Conservation (phyloP, 768 basidiomycete genomes). For the Tephrocybe sp. region DNA sequence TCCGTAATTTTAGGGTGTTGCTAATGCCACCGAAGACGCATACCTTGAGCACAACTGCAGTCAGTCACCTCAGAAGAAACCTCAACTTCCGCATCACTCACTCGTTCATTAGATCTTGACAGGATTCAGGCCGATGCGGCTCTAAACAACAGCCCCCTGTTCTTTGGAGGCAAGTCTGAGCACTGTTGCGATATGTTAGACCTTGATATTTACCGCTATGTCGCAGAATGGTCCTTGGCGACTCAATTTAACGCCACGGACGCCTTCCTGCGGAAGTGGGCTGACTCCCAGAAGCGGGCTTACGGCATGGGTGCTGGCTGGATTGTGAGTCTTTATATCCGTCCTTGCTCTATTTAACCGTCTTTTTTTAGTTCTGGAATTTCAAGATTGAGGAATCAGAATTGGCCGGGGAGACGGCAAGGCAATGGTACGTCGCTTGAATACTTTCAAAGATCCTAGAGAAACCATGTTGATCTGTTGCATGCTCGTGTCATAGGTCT, state of each 20-base stretch:
- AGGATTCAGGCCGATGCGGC: constrained; percentile 40
- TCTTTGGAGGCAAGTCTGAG: constrained; percentile 33
- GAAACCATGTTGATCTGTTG: not conserved
- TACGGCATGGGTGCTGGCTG: constrained; percentile 63
- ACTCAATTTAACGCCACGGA: constrained; percentile 65
- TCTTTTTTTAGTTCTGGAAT: constrained; percentile 50
- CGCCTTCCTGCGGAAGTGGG: constrained; percentile 63
- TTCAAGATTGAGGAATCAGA: constrained; percentile 66
- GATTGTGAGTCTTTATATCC: constrained; percentile 44
- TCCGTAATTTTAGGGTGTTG: constrained; percentile 55
- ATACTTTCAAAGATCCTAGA: not conserved
- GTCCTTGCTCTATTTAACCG: not conserved
- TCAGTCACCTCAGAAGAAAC: constrained; percentile 27
- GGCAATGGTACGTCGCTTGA: constrained; percentile 61
- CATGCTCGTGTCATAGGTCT: constrained; percentile 54
- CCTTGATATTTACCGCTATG: not conserved
- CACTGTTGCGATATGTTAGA: not conserved
- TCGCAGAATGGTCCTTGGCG: constrained; percentile 48
- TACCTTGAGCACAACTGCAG: constrained; percentile 72
- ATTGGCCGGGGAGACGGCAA: constrained; percentile 46
- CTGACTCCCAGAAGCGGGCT: constrained; percentile 69
- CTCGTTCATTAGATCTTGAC: constrained; percentile 54
- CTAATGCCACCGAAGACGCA: constrained; percentile 57
- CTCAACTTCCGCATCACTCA: not conserved
- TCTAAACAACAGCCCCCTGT: constrained; percentile 35